Evolutionary conservation across 306 rosid species (phyloP).

Genomic region (Heteromeles arbutifolia): DNA sequence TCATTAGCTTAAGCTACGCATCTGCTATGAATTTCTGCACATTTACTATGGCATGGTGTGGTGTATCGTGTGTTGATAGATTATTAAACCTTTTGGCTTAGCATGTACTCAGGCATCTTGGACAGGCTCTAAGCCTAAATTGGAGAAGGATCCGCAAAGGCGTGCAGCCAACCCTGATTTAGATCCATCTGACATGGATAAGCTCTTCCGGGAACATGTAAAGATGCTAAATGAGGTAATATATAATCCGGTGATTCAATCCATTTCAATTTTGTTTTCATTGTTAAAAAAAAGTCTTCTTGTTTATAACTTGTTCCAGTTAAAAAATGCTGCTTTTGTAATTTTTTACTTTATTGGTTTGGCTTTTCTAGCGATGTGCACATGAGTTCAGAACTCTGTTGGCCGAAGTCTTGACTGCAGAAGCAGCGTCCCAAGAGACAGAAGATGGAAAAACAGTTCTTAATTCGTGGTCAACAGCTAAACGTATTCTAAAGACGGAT

Average conservation of each 20-base stretch:
- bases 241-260: background rate
- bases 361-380: constrained; percentile 61
- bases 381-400: constrained; percentile 66
- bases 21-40: background rate
- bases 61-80: background rate
- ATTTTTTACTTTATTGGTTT: background rate
- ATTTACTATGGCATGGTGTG: background rate
- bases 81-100: background rate
- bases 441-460: constrained; percentile 74
- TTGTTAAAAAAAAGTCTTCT: background rate
- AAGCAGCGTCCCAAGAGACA: constrained; percentile 52
- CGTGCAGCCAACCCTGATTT: constrained; percentile 78
- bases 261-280: background rate
- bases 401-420: constrained; percentile 61
- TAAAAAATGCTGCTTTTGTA: background rate
- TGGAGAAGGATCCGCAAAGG: constrained; percentile 87
- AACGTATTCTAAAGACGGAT: constrained; percentile 63
- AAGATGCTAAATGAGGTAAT: constrained; percentile 90
- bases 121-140: constrained; percentile 73
- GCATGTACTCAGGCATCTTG: constrained; percentile 67
- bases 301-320: background rate
- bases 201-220: constrained; percentile 77
- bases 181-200: constrained; percentile 73
- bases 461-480: constrained; percentile 89
- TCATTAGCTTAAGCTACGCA: background rate